A percentile compares a stretch with the other conserved stretches of the same genome.
Conservation (phyloP, 257 asterid species). For the Solanum sparsipilum region DNA sequence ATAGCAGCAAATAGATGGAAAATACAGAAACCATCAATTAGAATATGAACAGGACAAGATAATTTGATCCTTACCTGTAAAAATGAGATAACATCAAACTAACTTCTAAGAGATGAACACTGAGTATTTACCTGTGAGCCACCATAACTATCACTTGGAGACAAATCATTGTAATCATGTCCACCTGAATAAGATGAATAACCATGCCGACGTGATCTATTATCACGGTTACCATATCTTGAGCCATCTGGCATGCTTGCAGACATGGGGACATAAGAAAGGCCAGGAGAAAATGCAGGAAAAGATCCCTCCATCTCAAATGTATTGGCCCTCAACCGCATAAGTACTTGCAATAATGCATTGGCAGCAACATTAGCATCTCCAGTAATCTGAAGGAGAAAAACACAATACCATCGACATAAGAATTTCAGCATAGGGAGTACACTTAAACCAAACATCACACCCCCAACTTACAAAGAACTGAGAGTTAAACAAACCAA, state of each 20-base stretch:
- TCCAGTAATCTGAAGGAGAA: slow-evolving; percentile 51
- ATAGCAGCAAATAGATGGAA: not conserved
- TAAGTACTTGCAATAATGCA: slow-evolving; percentile 60
- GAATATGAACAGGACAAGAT: not conserved
- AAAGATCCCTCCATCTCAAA: slow-evolving; percentile 57
- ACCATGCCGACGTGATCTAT: slow-evolving; percentile 33
- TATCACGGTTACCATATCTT: slow-evolving; percentile 36
- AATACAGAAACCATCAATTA: not conserved
- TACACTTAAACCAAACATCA: not conserved
- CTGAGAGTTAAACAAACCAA: not conserved
- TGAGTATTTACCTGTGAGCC: slow-evolving; percentile 44
- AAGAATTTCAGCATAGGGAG: not conserved
- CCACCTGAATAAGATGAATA: slow-evolving; percentile 37
- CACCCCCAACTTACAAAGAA: not conserved
- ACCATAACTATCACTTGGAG: slow-evolving; percentile 34
- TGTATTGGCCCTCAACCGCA: slow-evolving; percentile 56
- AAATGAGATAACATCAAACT: not conserved
- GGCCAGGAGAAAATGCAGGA: slow-evolving; percentile 18
- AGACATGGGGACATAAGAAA: slow-evolving; percentile 23
- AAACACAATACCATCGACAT: not conserved
- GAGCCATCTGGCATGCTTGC: slow-evolving; percentile 34
- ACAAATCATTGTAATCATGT: slow-evolving; percentile 29
- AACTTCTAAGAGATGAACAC: not conserved
- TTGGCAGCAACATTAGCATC: slow-evolving; percentile 50
- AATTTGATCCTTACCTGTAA: not conserved